Base-by-base conservation (phyloP, 768 basidiomycete genomes). In the Favolaschia claudopus region DNA sequence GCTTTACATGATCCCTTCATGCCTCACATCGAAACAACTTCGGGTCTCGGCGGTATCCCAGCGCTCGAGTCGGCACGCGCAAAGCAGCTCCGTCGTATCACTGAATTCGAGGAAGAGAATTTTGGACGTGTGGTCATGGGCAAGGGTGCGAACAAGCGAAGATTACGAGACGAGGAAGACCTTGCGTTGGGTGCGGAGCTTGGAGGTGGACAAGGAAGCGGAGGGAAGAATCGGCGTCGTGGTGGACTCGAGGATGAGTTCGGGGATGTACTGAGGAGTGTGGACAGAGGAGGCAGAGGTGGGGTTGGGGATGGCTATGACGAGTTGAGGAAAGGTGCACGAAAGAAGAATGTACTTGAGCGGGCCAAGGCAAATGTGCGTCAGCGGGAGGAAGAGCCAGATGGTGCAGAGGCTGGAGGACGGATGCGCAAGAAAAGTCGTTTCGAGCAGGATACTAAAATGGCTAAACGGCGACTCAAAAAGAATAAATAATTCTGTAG, bases 31-130 rank as follows among this genome's bases (percentile, higher is more conserved):
- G 92, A 94, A 70, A 84, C 90, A 9, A 85, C 89, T 0, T 83
- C 90, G 13, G 92, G 92, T 12, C 76, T 94, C 8, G 89, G 92
- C 13, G 78, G 81, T 17, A 81, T 82, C 25, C 84, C 88, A 7
- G 73, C 85, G 4, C 72, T 88, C 13, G 72, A 77, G 10, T 86
- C 88, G 20, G 82, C 82, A 24, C 89, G 95, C 20, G 92, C 92
- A 10, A 84, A 87, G 17, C 90, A 95, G 68, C 81, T 98, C 52
- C 84, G 87, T 64, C 84, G 87, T 7, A 85, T 97, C 74, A 86
- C 85, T 47, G 89, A 93, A 60, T 99, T 93, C 72, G 96, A 99
- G 76, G 95, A 96, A 71, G 93, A 93, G 42, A 95, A 96, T 73
- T 93, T 98, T 76, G 92, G 91, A 33, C 88, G 96, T 40, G 68